Percentiles rank a stretch among this genome's conserved stretches.
phyloP scores from a whole-genome alignment of 331 rosid genomes.

The Malus hybrid region DNA sequence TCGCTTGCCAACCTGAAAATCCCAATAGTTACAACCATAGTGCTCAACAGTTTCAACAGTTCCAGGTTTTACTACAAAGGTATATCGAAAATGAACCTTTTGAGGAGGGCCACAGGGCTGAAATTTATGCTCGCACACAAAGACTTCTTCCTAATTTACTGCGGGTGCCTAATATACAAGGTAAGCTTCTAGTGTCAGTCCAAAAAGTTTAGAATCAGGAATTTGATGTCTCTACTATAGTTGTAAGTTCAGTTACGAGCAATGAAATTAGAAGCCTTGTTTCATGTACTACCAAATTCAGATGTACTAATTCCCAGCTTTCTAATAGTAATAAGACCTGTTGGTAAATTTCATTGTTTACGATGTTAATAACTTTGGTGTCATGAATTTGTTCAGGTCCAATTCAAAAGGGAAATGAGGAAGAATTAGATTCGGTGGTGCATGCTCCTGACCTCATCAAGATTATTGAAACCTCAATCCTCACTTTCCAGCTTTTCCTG shows the following conservation, averaged over 20 bases:
- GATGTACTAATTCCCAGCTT: neutral
- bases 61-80: conserved; percentile 87
- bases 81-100: conserved; percentile 93
- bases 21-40: conserved; percentile 62
- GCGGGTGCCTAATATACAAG: conserved; percentile 77
- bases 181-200: conserved; percentile 20
- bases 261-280: neutral
- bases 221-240: neutral
- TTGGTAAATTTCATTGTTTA: neutral
- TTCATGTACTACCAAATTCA: neutral
- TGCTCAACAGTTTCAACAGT: conserved; percentile 86
- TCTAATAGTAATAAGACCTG: neutral
- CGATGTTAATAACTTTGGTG: conserved; percentile 4
- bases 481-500: conserved; percentile 66
- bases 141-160: conserved; percentile 62
- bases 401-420: conserved; percentile 40
- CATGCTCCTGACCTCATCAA: conserved; percentile 69
- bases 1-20: conserved; percentile 73
- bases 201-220: neutral
- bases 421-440: conserved; percentile 41
- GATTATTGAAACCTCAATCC: conserved; percentile 67
- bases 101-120: conserved; percentile 66
- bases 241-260: neutral
- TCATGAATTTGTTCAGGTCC: conserved; percentile 48
- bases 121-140: conserved; percentile 66